Evolutionary conservation across 2,329 filamentous ascomycete genomes (phyloP), one percentile per base, ranked within the genome.

Genomic region (Simplicillium aogashimaense): DNA sequence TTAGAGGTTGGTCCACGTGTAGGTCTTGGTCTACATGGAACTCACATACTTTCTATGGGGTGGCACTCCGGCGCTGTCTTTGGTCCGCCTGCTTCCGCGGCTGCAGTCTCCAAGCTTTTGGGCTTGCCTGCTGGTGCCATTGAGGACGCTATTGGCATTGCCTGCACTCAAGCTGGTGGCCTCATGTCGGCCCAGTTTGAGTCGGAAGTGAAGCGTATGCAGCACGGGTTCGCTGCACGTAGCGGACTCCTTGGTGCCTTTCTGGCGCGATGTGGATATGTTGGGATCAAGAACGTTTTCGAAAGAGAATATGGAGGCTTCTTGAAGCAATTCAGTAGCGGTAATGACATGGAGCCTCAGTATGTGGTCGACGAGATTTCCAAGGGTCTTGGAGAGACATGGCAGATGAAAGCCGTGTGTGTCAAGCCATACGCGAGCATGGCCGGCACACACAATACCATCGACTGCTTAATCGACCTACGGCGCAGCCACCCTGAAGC

Each of bases 191-290:
- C 63, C 4, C 59, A 66, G 43, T 67, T 58, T 41, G 65, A 60
- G 35, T 57, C 58, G n/a, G 57, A 61, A 42, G 56, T 61, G 1
- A 70, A 69, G 48, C 58, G 63, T 2, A 63, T 68, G 58, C 64
- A 69, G 45, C 65, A 69, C 43, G 65, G 57, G 5, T 69, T 69
- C 44, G 63, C 64, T 0, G 57, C 65, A 6, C 56, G 65, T 7
- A 67, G 61, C 41, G 64, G 64, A 1, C 53, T 69, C 1, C 54
- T 68, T 13, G 60, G 50, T 0, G 56, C 63, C 1, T 39, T 68
- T 3, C 44, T 69, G 25, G 61, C 61, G 2, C 47, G 51, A 18
- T 49, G 50, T 1, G 59, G 57, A 2, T 70, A 69, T 43, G 48
- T 53, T 1, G 65, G 65, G 0, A 68, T 68, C 45, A 58, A 63